Evolutionary conservation across 805 yeast species (phyloP), one percentile per base, ranked within the genome.

Genomic region (Nakazawaea siamensis): DNA sequence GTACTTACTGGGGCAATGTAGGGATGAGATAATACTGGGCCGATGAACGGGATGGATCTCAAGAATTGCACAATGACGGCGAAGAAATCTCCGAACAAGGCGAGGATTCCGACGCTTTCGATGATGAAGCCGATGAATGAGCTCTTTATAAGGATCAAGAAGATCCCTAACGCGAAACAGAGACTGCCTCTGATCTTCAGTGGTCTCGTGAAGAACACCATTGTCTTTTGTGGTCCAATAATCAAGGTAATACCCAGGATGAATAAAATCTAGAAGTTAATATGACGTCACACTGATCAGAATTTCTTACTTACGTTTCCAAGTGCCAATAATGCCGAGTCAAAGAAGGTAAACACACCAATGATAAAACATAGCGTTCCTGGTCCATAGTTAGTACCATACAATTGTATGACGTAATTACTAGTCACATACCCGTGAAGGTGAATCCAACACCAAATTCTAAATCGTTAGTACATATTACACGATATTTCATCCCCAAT

Each of bases 371-470:
- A 79, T 18, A 82, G 51, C 32, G 80, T 71, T 7, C 94, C 73
- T 41, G 38, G 35, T 26, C 19, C 23, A n/a, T n/a, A n/a, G n/a
- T n/a, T n/a, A n/a, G n/a, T n/a, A n/a, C n/a, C n/a, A n/a, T n/a
- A n/a, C n/a, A n/a, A n/a, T n/a, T n/a, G n/a, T n/a, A n/a, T n/a
- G n/a, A n/a, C n/a, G n/a, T n/a, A n/a, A n/a, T n/a, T n/a, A n/a
- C n/a, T n/a, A n/a, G n/a, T n/a, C n/a, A n/a, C 55, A 32, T 53
- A 58, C 78, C 95, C 23, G 80, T 82, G 13, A 94, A 87, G 4
- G 95, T 84, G 66, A 87, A 80, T 2, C 85, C 95, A 14, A 85
- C 96, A 24, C 97, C 97, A 50, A 80, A 77, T 58, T 87, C 95
- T 84, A 41, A 18, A 2, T 37, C n/a, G n/a, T n/a, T n/a, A n/a